Conservation (phyloP, 2,329 filamentous ascomycete species). For the Lachnellula cervina region DNA sequence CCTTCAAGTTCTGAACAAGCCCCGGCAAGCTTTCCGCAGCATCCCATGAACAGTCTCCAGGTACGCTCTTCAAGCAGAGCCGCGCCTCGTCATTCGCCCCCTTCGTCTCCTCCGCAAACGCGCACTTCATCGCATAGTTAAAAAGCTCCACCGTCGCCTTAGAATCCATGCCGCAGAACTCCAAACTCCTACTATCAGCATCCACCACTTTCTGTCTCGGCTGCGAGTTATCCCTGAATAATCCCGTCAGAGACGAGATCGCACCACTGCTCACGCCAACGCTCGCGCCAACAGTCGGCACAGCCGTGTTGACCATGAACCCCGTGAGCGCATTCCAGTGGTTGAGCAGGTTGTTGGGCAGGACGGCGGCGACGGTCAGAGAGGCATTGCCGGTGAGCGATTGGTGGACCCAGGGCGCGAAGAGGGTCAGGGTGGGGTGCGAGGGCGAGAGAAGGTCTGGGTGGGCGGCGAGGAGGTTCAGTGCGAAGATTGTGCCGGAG, state of each 20-base stretch:
- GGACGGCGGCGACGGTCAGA: slow-evolving; percentile 11
- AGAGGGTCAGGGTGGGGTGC: slow-evolving; percentile 29
- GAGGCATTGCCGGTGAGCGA: slow-evolving; percentile 13
- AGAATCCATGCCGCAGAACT: slow-evolving; percentile 17
- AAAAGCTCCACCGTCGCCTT: slow-evolving; percentile 12
- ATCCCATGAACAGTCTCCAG: slow-evolving; percentile 12
- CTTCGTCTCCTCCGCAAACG: slow-evolving; percentile 24
- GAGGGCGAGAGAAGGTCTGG: slow-evolving; percentile 31
- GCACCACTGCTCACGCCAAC: background rate
- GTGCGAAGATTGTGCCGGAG: slow-evolving; percentile 38
- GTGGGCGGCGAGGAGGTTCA: slow-evolving; percentile 37
- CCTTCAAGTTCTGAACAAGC: slow-evolving; percentile 13
- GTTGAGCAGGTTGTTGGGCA: slow-evolving; percentile 28
- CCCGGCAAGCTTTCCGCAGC: slow-evolving; percentile 20
- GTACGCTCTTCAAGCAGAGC: slow-evolving; percentile 24
- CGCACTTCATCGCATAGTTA: slow-evolving; percentile 13
- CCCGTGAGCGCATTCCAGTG: slow-evolving; percentile 28
- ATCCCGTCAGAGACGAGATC: slow-evolving; percentile 4
- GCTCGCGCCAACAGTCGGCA: slow-evolving; percentile 24
- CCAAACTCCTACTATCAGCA: slow-evolving; percentile 6
- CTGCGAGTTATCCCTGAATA: slow-evolving; percentile 3
- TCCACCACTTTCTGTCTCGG: slow-evolving; percentile 1
- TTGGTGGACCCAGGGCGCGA: slow-evolving; percentile 38
- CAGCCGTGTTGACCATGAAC: slow-evolving; percentile 31
- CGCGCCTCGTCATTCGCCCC: slow-evolving; percentile 29